phyloP scores from a whole-genome alignment of 176 grass and related monocot genomes.

The Ananas comosus region DNA sequence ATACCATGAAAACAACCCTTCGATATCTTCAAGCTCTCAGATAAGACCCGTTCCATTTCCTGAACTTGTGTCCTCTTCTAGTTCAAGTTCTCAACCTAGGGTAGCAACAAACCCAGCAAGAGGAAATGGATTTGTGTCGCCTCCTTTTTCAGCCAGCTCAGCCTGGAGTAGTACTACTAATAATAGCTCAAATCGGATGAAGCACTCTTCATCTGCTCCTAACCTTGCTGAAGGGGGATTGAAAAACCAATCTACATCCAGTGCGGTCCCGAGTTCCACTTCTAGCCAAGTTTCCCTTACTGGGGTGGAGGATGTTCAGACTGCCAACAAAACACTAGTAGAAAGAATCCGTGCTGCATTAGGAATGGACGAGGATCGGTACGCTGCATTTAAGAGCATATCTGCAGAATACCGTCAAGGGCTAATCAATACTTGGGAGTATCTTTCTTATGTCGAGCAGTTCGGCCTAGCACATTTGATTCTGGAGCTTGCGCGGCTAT shows the following conservation, averaged over 20 bases:
- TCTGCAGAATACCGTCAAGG: slow-evolving; percentile 73
- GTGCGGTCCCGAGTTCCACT: slow-evolving; percentile 18
- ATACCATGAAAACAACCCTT: slow-evolving; percentile 29
- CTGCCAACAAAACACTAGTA: slow-evolving; percentile 63
- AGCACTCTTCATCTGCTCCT: slow-evolving; percentile 49
- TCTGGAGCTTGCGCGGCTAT: slow-evolving; percentile 72
- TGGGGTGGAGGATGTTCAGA: slow-evolving; percentile 30
- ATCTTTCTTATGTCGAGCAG: slow-evolving; percentile 88
- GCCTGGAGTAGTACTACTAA: slow-evolving; percentile 22
- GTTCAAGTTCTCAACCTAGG: slow-evolving; percentile 31
- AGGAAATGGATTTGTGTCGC: slow-evolving; percentile 30
- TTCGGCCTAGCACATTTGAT: slow-evolving; percentile 79
- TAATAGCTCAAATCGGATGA: slow-evolving; percentile 38
- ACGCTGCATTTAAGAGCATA: slow-evolving; percentile 67
- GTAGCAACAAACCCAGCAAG: slow-evolving; percentile 21
- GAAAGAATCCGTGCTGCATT: slow-evolving; percentile 64
- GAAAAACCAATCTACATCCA: slow-evolving; percentile 36
- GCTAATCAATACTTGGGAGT: slow-evolving; percentile 56
- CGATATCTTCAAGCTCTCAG: slow-evolving; percentile 25
- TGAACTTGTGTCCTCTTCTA: slow-evolving; percentile 17
- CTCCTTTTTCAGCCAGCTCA: slow-evolving; percentile 20
- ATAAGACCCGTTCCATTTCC: slow-evolving; percentile 35
- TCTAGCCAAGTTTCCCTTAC: slow-evolving; percentile 20
- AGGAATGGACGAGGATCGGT: slow-evolving; percentile 70
- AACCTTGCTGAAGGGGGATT: slow-evolving; percentile 32